Percentiles rank a stretch among this genome's conserved stretches.
These are phyloP conservation scores for Fraxinus quadrangulata DNA, from an alignment of 257 asterid species.

Conservation along the genomic window DNA sequence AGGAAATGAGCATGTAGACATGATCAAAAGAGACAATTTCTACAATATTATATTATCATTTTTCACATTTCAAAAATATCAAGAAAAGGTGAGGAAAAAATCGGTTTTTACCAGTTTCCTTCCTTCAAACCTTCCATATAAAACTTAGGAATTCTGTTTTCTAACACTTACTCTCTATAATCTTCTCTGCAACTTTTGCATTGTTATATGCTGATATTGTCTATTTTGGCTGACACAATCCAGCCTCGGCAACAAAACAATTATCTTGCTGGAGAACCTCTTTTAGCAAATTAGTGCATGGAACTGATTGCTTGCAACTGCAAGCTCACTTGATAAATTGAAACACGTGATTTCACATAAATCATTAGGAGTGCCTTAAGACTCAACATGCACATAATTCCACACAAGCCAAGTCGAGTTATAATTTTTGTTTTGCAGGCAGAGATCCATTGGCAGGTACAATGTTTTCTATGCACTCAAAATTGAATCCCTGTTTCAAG, in stretches of 20 bases:
- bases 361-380: background rate
- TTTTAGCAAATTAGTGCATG: background rate
- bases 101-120: background rate
- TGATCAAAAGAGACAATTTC: conserved; percentile 2
- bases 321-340: background rate
- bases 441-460: background rate
- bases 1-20: background rate
- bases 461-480: background rate
- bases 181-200: background rate
- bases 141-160: background rate
- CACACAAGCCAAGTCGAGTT: background rate
- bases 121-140: background rate
- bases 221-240: conserved; percentile 10
- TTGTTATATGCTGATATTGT: conserved; percentile 12
- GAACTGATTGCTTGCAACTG: background rate
- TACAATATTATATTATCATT: background rate
- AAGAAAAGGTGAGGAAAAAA: background rate
- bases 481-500: background rate
- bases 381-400: background rate
- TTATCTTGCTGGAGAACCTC: conserved; percentile 18
- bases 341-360: background rate
- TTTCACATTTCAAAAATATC: conserved; percentile 2
- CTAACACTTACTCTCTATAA: background rate
- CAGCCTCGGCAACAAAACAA: conserved; percentile 12
- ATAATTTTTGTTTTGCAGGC: background rate